These are phyloP conservation scores for Micromonas pusilla DNA, from an alignment of 139 green algal genomes.

Conservation along the genomic window DNA sequence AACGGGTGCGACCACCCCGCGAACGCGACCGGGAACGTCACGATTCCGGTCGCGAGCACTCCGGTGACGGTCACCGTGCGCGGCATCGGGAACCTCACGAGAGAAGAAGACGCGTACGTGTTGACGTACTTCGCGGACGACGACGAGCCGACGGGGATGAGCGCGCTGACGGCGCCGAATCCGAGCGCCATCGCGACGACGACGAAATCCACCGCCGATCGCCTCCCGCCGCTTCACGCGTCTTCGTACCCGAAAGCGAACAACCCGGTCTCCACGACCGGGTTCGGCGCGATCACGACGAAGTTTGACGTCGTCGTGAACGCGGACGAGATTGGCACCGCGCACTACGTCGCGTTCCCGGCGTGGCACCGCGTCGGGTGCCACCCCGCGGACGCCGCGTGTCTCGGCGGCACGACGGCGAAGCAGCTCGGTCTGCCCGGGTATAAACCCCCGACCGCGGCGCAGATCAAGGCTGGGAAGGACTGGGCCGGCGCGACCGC, in stretches of 20 bases:
- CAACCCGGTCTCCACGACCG: constrained; percentile 5
- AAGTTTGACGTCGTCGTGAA: constrained; percentile 6
- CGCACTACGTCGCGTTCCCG: constrained; percentile 16
- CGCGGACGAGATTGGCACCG: neutral
- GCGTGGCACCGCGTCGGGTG: neutral
- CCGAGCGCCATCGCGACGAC: neutral
- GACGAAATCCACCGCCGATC: neutral
- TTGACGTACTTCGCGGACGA: neutral
- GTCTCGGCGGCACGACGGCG: no score
- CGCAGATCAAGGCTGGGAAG: neutral
- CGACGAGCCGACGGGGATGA: constrained; percentile 5
- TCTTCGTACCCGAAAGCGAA: neutral
- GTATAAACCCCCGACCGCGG: neutral
- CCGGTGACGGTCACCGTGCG: neutral
- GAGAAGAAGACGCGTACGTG: neutral
- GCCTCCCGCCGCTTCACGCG: neutral
- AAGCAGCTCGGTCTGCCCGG: no score
- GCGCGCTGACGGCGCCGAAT: neutral
- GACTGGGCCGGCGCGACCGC: neutral
- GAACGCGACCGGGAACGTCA: neutral
- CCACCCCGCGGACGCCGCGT: neutral
- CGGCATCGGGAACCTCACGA: neutral
- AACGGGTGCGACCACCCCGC: neutral
- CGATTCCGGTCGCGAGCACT: neutral
- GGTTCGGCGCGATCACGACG: neutral